Evolutionary conservation across 768 basidiomycete genomes (phyloP), one percentile per base, ranked within the genome.

Genomic region (Boletales sp.): DNA sequence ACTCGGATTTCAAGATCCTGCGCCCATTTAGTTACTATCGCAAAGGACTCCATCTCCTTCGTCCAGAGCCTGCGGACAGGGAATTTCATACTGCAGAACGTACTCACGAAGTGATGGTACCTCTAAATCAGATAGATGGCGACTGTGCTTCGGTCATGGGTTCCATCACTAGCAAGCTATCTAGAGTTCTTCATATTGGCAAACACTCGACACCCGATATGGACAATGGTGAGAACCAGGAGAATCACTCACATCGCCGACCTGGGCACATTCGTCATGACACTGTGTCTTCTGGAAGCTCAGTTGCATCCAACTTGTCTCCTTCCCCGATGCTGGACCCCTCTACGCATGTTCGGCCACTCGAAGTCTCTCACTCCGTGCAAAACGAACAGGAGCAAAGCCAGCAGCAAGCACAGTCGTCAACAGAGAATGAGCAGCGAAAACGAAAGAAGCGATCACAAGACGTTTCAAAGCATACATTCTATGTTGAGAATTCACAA

Each of bases 401-500:
- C 33, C 59, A 65, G 9, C 63, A 65, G 13, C 59, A 51, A 10
- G 50, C 50, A 19, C 50, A 39, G 14, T 33, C 42, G 41, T 28
- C 37, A n/a, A 37, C 54, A 28, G 57, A 72, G 41, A 69, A 70
- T 30, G 73, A 76, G 38, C 68, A 72, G 46, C 73, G 72, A 50
- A 77, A 73, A 67, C 75, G 69, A 70, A 76, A 67, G 60, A 77
- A 73, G 66, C 66, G 69, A 46, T 59, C 68, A 1, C 74, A 74
- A 34, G 85, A 90, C 50, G 86, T 93, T 6, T 90, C 87, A 36
- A 91, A 89, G 58, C 95, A 98, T 68, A 95, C 91, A 2, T 98
- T 98, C 69, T 96, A 90, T 60, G 81, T 99, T 51, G 77, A 85
- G 54, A 97, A 96, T 63, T 86, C 91, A 8, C 95, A 99, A 69